Evolutionary conservation across 805 yeast species (phyloP).

Genomic region (Maudiozyma bulderi): DNA sequence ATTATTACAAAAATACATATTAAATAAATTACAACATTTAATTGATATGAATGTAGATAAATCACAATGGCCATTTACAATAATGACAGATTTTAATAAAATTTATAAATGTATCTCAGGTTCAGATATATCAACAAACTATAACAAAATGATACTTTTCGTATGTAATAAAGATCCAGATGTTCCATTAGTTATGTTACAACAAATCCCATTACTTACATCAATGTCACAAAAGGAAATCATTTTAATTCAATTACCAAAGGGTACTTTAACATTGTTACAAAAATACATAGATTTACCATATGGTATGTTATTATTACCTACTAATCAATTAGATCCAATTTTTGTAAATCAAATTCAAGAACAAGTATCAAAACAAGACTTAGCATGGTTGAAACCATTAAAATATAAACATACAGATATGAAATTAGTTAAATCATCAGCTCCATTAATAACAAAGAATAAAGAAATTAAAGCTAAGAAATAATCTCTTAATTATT

Average conservation of each 20-base stretch:
- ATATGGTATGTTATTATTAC: slow-evolving; percentile 20
- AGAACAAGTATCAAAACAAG: slow-evolving; percentile 9
- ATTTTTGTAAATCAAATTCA: slow-evolving; percentile 14
- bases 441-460: slow-evolving; percentile 9
- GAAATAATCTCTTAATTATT: too few species aligned
- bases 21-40: slow-evolving; percentile 29
- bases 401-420: slow-evolving; percentile 12
- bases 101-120: slow-evolving; percentile 38
- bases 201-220: slow-evolving; percentile 50
- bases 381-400: slow-evolving; percentile 22
- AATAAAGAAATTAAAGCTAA: too few species aligned
- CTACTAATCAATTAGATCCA: slow-evolving; percentile 14
- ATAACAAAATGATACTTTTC: slow-evolving; percentile 30
- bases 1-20: slow-evolving; percentile 31
- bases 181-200: slow-evolving; percentile 39
- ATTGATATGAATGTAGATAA: slow-evolving; percentile 1
- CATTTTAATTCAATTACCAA: slow-evolving; percentile 53
- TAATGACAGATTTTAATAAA: slow-evolving; percentile 36
- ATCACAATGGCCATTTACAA: slow-evolving; percentile 16
- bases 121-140: slow-evolving; percentile 27
- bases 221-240: slow-evolving; percentile 32
- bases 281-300: slow-evolving; percentile 4
- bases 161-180: slow-evolving; percentile 49
- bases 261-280: slow-evolving; percentile 24
- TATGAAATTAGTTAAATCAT: slow-evolving; percentile 15